Evolutionary conservation across 2,329 filamentous ascomycete genomes (phyloP).

Genomic region (Berkeleyomyces rouxiae): DNA sequence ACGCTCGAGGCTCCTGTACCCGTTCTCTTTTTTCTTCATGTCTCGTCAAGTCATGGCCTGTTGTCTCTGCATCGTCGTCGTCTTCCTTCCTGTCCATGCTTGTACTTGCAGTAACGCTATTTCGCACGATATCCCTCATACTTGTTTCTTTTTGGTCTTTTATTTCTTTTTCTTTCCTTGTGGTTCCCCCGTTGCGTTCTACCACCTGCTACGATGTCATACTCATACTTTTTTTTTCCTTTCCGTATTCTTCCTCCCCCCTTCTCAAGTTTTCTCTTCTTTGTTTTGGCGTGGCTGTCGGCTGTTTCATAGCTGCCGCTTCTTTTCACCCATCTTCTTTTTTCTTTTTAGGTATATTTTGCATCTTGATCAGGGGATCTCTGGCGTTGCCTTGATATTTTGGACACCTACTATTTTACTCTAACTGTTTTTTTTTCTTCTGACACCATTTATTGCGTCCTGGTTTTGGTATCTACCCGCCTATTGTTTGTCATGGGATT

Average conservation of each 20-base stretch:
- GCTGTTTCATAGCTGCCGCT: background rate
- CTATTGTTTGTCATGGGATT: background rate
- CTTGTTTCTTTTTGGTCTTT: conserved; percentile 5
- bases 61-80: background rate
- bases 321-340: conserved; percentile 2
- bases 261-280: background rate
- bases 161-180: background rate
- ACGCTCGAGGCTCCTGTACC: too few species aligned
- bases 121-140: conserved; percentile 8
- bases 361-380: conserved; percentile 12
- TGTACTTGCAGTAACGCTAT: conserved; percentile 1
- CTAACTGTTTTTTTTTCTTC: conserved; percentile 7
- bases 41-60: background rate
- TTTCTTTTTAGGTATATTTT: conserved; percentile 16
- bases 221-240: background rate
- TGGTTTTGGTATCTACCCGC: background rate
- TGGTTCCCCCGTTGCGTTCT: conserved; percentile 8
- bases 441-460: background rate
- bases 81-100: background rate
- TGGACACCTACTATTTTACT: conserved; percentile 12
- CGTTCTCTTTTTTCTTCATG: too few species aligned
- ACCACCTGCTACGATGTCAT: conserved; percentile 2
- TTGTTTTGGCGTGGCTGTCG: background rate
- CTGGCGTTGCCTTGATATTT: conserved; percentile 5
- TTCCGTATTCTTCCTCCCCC: background rate